Evolutionary conservation across 768 basidiomycete genomes (phyloP), one percentile per base, ranked within the genome.

Genomic region (Sutorius australiensis): DNA sequence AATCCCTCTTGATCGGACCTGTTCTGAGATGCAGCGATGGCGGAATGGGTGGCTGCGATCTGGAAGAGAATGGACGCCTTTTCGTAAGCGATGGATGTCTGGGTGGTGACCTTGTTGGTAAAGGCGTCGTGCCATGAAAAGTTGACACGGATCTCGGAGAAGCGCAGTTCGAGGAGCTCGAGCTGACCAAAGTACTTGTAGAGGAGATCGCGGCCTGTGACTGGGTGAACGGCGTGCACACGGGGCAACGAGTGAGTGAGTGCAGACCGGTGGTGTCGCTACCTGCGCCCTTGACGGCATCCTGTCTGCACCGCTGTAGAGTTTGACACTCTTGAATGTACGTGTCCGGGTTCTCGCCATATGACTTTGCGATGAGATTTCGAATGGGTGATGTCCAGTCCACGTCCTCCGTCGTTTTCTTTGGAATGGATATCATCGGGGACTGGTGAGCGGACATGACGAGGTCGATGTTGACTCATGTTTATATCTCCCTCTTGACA

Each of bases 161-260:
- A 99, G 34, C 97, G 85, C 48, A 99, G 80, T 67, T 99, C 97
- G 37, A 99, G 84, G 5, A 98, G 82, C 65, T 99, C 97, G 40
- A 99, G 85, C 70, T 99, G 97, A 33, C 97, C 95, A 74, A 98
- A 99, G 75, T 99, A 99, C 73, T 97, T 98, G 86, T 95, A 98
- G 40, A 99, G 78, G 19, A 98, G 78, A 74, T 98, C 95, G 45
- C 95, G 81, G 12, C 88, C 95, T 87, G 65, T 44, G 30, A 8
- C 17, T 33, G 42, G 13, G 27, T 57, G 33, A 57, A 48, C 39
- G 38, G 45, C 24, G 3, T 5, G 17, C 10, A 16, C 17, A 30
- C 37, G 11, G 19, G 13, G 7, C 0, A n/a, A 11, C 16, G 17
- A 39, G 24, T 8, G 14, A 32, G 24, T 24, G 24, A 7, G 10